A percentile compares a stretch with the other conserved stretches of the same genome.
These are phyloP conservation scores for Aspergillus felis DNA, from an alignment of 2,329 filamentous ascomycete genomes.

Conservation along the genomic window DNA sequence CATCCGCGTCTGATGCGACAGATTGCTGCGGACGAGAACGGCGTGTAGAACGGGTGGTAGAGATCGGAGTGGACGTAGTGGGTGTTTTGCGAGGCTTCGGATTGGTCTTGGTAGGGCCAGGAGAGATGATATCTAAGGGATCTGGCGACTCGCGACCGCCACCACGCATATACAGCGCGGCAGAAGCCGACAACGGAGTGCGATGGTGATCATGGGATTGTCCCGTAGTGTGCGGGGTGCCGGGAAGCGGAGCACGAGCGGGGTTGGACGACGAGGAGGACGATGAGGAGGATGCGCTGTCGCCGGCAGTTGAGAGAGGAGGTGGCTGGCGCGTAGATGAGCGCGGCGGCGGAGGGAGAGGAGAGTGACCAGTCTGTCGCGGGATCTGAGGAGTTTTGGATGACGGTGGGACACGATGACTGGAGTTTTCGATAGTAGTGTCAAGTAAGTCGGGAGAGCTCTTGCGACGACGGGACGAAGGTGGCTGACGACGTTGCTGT, in stretches of 20 bases:
- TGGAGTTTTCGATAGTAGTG: conserved; percentile 19
- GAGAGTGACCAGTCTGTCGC: not conserved
- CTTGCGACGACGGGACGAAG: conserved; percentile 20
- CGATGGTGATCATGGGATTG: conserved; percentile 16
- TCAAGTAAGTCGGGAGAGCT: conserved; percentile 34
- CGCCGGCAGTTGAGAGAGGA: conserved; percentile 2
- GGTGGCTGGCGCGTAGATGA: conserved; percentile 15
- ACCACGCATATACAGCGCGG: conserved; percentile 18
- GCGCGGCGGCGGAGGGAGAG: conserved; percentile 12
- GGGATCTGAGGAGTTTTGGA: not conserved
- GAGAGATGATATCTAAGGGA: conserved; percentile 23
- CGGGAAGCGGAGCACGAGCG: not conserved
- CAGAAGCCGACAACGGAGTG: conserved; percentile 10
- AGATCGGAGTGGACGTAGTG: conserved; percentile 3
- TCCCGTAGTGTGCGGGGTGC: conserved; percentile 14
- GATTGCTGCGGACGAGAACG: conserved; percentile 9
- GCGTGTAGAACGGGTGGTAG: not conserved
- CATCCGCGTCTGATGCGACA: conserved; percentile 2
- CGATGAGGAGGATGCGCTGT: conserved; percentile 6
- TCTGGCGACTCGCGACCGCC: conserved; percentile 25
- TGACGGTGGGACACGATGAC: not conserved
- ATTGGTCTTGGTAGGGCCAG: conserved; percentile 7
- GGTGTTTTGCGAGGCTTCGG: conserved; percentile 5
- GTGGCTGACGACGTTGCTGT: not conserved
- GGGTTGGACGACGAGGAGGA: conserved; percentile 5